Evolutionary conservation across 441 rosid genomes (phyloP).

Genomic region (Jatropha podagrica): DNA sequence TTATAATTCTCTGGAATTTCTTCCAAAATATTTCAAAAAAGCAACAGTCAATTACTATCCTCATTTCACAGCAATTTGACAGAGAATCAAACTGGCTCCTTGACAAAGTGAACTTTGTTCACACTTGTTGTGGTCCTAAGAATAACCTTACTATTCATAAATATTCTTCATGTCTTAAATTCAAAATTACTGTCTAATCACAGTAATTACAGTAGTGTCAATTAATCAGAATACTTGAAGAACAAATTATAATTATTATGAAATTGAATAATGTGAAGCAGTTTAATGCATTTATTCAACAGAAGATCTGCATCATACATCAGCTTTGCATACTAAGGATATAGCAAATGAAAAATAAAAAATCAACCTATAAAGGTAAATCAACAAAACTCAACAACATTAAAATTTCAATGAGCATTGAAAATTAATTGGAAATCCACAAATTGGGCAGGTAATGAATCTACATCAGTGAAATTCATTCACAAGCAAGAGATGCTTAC

Average conservation of each 20-base stretch:
- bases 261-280: constrained; percentile 19
- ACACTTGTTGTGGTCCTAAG: no score
- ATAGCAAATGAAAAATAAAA: constrained; percentile 6
- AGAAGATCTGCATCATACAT: constrained; percentile 23
- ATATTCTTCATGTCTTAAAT: no score
- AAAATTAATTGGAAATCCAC: constrained; percentile 17
- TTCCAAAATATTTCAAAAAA: no score
- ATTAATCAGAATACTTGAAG: background rate
- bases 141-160: no score
- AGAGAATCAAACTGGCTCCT: no score
- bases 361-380: constrained; percentile 32
- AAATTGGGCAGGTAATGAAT: constrained; percentile 25
- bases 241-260: background rate
- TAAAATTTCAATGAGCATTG: constrained; percentile 23
- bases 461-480: constrained; percentile 24
- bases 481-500: constrained; percentile 31
- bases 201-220: no score
- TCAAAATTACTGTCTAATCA: no score
- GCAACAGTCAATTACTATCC: no score
- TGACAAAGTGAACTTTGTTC: no score
- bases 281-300: constrained; percentile 18
- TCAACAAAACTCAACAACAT: constrained; percentile 24
- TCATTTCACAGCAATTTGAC: no score
- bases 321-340: constrained; percentile 27
- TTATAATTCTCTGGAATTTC: no score